Percentiles rank a stretch among this genome's conserved stretches.
phyloP scores from a whole-genome alignment of 1,284 basidiomycete species.

The Blastosporella zonata region DNA sequence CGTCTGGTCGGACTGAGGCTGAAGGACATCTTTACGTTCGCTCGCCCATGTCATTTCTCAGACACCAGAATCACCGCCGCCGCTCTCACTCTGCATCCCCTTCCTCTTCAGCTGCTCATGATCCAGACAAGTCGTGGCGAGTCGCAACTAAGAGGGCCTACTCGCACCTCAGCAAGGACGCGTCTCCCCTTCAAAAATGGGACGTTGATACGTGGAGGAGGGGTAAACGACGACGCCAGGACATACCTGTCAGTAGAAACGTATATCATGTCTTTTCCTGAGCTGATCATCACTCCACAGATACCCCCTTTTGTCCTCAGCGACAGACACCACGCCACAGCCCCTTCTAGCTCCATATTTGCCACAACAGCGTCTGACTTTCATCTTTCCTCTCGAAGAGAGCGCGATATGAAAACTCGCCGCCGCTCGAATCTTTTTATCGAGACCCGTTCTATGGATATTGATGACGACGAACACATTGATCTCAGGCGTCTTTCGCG shows the following conservation, averaged over 20 bases:
- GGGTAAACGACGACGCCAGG: constrained; percentile 49
- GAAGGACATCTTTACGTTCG: constrained; percentile 10
- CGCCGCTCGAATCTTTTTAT: constrained; percentile 22
- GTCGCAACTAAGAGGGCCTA: constrained; percentile 46
- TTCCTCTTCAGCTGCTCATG: constrained; percentile 34
- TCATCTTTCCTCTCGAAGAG: constrained; percentile 42
- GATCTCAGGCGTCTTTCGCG: constrained; percentile 37
- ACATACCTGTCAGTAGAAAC: constrained; percentile 38
- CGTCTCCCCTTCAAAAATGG: constrained; percentile 42
- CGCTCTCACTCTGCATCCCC: constrained; percentile 57
- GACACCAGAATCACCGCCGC: constrained; percentile 39
- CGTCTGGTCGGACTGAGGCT: not conserved
- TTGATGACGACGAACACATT: constrained; percentile 24
- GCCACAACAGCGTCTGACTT: constrained; percentile 61
- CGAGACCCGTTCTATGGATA: constrained; percentile 19
- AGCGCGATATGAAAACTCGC: constrained; percentile 20
- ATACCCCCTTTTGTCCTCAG: constrained; percentile 12
- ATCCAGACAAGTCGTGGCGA: constrained; percentile 32
- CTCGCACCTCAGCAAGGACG: constrained; percentile 31
- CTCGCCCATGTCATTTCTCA: constrained; percentile 38
- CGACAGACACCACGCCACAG: constrained; percentile 23
- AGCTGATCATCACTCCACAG: constrained; percentile 12
- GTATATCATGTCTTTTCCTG: constrained; percentile 3
- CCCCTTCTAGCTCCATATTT: constrained; percentile 35
- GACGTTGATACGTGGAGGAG: constrained; percentile 49